A percentile compares a stretch with the other conserved stretches of the same genome.
phyloP scores from a whole-genome alignment of 139 green algal species.

The Coccomyxa sp. region DNA sequence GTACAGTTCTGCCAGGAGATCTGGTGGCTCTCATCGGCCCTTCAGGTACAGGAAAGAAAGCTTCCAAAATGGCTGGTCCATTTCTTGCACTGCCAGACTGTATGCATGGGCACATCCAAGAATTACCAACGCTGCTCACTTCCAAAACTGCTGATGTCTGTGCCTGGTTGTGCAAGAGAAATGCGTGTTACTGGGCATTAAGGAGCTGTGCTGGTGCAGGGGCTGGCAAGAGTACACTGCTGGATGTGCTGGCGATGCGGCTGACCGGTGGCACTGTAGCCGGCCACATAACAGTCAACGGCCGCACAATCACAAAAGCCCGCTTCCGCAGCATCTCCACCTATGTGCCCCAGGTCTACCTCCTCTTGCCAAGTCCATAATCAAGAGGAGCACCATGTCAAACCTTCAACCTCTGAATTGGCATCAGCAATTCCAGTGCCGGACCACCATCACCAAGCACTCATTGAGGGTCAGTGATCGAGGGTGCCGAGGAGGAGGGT shows the following conservation, averaged over 20 bases:
- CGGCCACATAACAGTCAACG: neutral
- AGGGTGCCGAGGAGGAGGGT: too few species aligned
- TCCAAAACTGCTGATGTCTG: too few species aligned
- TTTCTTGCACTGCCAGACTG: neutral
- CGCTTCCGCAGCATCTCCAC: too few species aligned
- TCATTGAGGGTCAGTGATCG: too few species aligned
- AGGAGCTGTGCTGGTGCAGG: neutral
- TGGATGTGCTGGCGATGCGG: conserved; percentile 6
- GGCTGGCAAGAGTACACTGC: conserved; percentile 2
- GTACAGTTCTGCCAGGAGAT: neutral
- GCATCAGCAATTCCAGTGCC: too few species aligned
- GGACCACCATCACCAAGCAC: too few species aligned
- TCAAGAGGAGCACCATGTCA: too few species aligned
- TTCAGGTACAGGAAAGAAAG: neutral
- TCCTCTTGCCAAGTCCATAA: neutral
- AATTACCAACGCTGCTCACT: too few species aligned
- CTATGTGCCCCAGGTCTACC: conserved; percentile 1
- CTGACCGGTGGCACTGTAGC: neutral
- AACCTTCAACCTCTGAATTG: too few species aligned
- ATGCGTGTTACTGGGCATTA: too few species aligned
- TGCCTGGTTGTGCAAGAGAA: too few species aligned
- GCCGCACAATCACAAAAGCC: neutral
- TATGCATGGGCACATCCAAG: too few species aligned
- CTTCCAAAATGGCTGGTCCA: neutral
- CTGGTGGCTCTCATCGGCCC: neutral